Percentiles rank a stretch among this genome's conserved stretches.
Evolutionary conservation across 2,329 filamentous ascomycete species (phyloP).

Genomic region (Scedosporium apiospermum): DNA sequence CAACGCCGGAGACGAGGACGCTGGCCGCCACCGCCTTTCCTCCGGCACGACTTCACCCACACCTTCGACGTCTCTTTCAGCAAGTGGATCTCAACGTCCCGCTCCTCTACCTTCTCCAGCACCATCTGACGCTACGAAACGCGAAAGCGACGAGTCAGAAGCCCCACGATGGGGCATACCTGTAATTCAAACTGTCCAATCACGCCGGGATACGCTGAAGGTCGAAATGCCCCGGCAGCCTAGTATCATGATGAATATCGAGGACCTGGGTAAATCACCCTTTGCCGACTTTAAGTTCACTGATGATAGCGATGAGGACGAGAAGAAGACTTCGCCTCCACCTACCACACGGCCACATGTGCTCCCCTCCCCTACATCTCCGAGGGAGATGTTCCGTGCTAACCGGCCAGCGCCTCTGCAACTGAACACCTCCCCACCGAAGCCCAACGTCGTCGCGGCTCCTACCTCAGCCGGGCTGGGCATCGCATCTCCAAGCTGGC

Average conservation of each 20-base stretch:
- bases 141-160: slow-evolving; percentile 27
- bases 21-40: background rate
- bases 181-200: slow-evolving; percentile 36
- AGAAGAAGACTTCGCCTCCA: background rate
- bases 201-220: slow-evolving; percentile 41
- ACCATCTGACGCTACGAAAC: slow-evolving; percentile 22
- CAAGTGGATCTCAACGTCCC: slow-evolving; percentile 12
- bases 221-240: slow-evolving; percentile 33
- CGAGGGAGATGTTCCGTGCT: slow-evolving; percentile 2
- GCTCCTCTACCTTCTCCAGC: slow-evolving; percentile 32
- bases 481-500: background rate
- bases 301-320: background rate
- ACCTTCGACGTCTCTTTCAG: background rate
- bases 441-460: background rate
- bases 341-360: background rate
- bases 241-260: slow-evolving; percentile 40
- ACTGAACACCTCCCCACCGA: background rate
- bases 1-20: background rate
- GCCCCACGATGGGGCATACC: slow-evolving; percentile 22
- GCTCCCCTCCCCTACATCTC: background rate
- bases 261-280: slow-evolving; percentile 14
- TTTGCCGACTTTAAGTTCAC: slow-evolving; percentile 5
- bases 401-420: slow-evolving; percentile 1
- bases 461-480: background rate
- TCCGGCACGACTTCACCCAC: background rate